Percentiles rank a stretch among this genome's conserved stretches.
Conservation (phyloP, 495 filamentous ascomycete species). For the Recurvomyces mirabilis region DNA sequence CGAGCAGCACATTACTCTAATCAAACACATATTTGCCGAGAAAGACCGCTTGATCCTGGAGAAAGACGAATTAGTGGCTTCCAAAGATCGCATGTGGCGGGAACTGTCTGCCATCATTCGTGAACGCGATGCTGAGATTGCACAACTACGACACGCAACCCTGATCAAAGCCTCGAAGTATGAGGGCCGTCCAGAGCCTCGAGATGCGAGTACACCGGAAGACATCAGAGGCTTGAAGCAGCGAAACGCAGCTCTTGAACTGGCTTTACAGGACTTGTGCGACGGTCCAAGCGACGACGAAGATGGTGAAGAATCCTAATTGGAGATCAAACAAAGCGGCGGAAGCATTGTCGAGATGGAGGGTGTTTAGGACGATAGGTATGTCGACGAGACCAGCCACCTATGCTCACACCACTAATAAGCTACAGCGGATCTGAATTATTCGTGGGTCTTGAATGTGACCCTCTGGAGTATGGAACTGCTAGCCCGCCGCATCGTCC, state of each 20-base stretch:
- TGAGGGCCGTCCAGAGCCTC: neutral
- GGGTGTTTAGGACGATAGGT: no score
- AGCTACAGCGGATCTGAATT: no score
- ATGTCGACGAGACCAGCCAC: no score
- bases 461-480: no score
- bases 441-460: no score
- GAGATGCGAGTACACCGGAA: no score
- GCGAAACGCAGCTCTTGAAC: neutral
- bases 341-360: no score
- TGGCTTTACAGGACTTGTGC: neutral
- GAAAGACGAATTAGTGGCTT: conserved; percentile 7
- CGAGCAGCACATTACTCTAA: neutral
- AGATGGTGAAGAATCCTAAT: no score
- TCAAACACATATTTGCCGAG: conserved; percentile 3
- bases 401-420: no score
- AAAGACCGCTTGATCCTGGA: neutral
- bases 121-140: conserved; percentile 2
- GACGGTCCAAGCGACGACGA: neutral
- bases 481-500: no score
- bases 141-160: neutral
- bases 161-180: neutral
- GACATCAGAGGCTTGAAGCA: neutral
- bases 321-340: no score
- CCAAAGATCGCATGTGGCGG: conserved; percentile 9
- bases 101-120: neutral